Evolutionary conservation across 2,329 filamentous ascomycete species (phyloP), one percentile per base, ranked within the genome.

Genomic region (Chrysoporthe austroafricana): DNA sequence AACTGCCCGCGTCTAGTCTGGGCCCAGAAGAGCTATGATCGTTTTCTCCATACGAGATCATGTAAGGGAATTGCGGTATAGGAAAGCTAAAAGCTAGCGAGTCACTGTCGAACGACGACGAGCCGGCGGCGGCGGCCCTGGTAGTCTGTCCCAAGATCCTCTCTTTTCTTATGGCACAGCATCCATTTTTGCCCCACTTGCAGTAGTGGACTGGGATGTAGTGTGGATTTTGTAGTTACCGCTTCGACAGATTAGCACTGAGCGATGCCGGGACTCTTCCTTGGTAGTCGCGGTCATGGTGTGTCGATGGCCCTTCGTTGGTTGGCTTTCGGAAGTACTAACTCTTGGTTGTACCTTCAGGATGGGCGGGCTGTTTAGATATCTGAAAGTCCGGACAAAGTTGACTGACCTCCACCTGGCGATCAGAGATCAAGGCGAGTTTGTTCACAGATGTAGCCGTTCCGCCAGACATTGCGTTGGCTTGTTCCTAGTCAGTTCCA

Each of bases 131-230:
- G 9, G 34, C 5, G 18, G 18, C 52, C n/a, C 46, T 4, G 18
- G 56, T 16, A 16, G 8, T 18, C 3, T 18, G 5, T 46, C 8
- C 32, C 14, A 16, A 13, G 42, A 34, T 62, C 36, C 39, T 43
- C 21, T 46, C 26, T 59, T 52, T 26, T 42, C 36, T 4, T 26
- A 56, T 52, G 21, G 56, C 59, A n/a, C 67, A 66, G 4, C 67
- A 54, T 9, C 54, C 64, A 26, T 63, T 26, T 13, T 21, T 60
- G 54, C 63, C 59, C 54, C 59, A 66, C 21, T 50, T 43, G 44
- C 60, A 63, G 59, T 61, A 54, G 5, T 54, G 60, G 14, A 63
- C 52, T n/a, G 67, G 59, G 39, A 66, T 43, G 9, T 14, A 54
- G 56, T 50, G 60, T n/a, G 26, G 26, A 21, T 60, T 50, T 5